phyloP scores from a whole-genome alignment of 2,329 filamentous ascomycete species.

The Aspergillus clavatus region DNA sequence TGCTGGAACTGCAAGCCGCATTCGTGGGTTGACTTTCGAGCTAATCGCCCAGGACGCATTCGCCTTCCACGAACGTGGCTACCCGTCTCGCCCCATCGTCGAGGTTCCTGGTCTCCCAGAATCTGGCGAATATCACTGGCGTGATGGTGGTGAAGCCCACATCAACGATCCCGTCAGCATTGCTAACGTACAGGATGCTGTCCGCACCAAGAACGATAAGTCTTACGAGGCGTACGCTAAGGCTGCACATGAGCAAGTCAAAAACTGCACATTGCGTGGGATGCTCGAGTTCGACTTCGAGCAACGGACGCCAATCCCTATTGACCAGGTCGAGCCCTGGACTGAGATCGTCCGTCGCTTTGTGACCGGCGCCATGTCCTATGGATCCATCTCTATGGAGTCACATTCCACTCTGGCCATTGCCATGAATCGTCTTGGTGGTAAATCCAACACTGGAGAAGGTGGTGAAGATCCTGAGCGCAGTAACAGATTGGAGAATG shows the following conservation, averaged over 20 bases:
- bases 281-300: slow-evolving; percentile 96
- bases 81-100: slow-evolving; percentile 72
- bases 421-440: slow-evolving; percentile 93
- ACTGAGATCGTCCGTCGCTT: slow-evolving; percentile 95
- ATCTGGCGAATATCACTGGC: slow-evolving; percentile 97
- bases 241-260: slow-evolving; percentile 92
- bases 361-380: slow-evolving; percentile 97
- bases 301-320: slow-evolving; percentile 74
- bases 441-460: slow-evolving; percentile 96
- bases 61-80: slow-evolving; percentile 90
- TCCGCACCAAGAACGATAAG: slow-evolving; percentile 96
- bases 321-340: slow-evolving; percentile 97
- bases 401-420: slow-evolving; percentile 93
- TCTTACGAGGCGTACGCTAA: slow-evolving; percentile 95
- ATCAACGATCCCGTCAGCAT: slow-evolving; percentile 93
- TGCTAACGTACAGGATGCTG: slow-evolving; percentile 94
- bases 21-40: slow-evolving; percentile 90
- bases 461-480: slow-evolving; percentile 94
- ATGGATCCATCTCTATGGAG: slow-evolving; percentile 97
- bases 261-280: slow-evolving; percentile 89
- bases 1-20: slow-evolving; percentile 86
- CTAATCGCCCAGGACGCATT: slow-evolving; percentile 91
- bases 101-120: slow-evolving; percentile 77
- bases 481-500: slow-evolving; percentile 78
- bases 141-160: slow-evolving; percentile 90